Conservation (phyloP, 2,329 filamentous ascomycete genomes). For the Trichoderma guizhouense region DNA sequence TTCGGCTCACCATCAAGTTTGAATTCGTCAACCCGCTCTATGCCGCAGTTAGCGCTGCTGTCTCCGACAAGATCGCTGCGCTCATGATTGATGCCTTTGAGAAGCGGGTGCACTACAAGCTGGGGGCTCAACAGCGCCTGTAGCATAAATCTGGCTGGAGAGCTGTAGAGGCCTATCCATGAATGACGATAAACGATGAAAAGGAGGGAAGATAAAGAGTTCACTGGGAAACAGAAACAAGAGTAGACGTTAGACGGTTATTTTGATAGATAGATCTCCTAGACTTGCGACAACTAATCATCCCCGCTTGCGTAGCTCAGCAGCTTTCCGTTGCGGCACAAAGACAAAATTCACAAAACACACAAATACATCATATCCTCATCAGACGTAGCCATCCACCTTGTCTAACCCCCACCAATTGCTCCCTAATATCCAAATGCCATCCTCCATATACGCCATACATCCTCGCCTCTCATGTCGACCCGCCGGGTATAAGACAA, state of each 20-base stretch:
- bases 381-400: conserved; percentile 5
- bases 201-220: neutral
- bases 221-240: neutral
- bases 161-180: neutral
- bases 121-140: conserved; percentile 21
- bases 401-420: conserved; percentile 22
- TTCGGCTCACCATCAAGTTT: conserved; percentile 74
- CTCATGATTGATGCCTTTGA: conserved; percentile 95
- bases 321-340: conserved; percentile 18
- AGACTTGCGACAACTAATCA: conserved; percentile 20
- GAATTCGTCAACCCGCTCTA: conserved; percentile 89
- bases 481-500: neutral
- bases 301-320: conserved; percentile 20
- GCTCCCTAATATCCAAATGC: conserved; percentile 21
- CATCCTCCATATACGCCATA: conserved; percentile 20
- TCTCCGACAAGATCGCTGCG: conserved; percentile 79
- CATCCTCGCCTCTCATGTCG: neutral
- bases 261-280: neutral
- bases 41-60: conserved; percentile 72
- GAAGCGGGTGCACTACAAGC: conserved; percentile 60
- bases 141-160: neutral
- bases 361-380: conserved; percentile 5
- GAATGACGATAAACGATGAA: neutral
- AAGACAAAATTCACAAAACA: neutral
- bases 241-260: neutral